Conservation (phyloP, 495 filamentous ascomycete species). For the Aspergillus indologenus region DNA sequence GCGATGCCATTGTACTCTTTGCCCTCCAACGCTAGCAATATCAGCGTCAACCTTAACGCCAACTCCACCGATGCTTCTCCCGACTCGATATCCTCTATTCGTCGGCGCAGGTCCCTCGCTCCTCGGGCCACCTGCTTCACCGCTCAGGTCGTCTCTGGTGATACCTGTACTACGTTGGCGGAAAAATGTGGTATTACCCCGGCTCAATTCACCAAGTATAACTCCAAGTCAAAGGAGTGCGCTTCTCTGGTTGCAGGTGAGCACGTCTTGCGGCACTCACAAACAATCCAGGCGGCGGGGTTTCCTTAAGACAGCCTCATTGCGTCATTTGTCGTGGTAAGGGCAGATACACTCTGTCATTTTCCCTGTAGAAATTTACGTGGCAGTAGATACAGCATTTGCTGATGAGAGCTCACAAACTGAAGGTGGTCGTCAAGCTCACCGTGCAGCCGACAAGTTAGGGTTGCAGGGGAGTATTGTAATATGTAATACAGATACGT, state of each 20-base stretch:
- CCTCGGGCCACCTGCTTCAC: conserved; percentile 12
- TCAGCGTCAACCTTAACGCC: conserved; percentile 1
- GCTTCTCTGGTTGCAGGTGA: conserved; percentile 31
- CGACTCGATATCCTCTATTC: background rate
- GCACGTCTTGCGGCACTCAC: too few relatives aligned
- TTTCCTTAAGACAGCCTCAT: too few relatives aligned
- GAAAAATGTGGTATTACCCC: conserved; percentile 40
- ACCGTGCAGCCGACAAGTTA: too few relatives aligned
- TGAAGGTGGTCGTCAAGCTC: too few relatives aligned
- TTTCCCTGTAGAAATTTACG: too few relatives aligned
- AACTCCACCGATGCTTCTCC: conserved; percentile 1
- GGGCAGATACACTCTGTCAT: too few relatives aligned
- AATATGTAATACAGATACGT: too few relatives aligned
- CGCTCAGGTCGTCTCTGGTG: conserved; percentile 28
- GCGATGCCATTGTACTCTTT: conserved; percentile 14
- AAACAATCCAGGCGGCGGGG: too few relatives aligned
- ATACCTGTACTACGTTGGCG: conserved; percentile 39
- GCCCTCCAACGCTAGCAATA: background rate
- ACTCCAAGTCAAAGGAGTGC: conserved; percentile 36
- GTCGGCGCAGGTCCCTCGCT: background rate
- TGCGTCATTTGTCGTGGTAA: too few relatives aligned
- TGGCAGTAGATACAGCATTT: too few relatives aligned
- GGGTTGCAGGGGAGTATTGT: too few relatives aligned
- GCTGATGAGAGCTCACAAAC: too few relatives aligned
- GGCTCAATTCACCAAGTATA: conserved; percentile 39